Evolutionary conservation across 148 eudicot species (phyloP).

Genomic region (Rhododendron ferrugineum): DNA sequence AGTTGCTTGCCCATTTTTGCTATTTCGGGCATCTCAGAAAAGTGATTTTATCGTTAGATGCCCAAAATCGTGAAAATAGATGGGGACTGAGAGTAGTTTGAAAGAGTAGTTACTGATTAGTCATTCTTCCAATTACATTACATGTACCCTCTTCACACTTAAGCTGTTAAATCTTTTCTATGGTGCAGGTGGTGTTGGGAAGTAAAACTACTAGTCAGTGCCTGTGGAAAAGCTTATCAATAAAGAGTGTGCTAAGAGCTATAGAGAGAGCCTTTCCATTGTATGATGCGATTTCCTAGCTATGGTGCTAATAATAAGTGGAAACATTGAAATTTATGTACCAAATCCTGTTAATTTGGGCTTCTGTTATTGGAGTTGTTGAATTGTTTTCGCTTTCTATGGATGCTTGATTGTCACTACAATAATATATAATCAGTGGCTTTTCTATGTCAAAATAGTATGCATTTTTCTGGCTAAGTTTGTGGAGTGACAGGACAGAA

Average conservation of each 20-base stretch:
- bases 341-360: not conserved
- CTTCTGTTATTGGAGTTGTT: not conserved
- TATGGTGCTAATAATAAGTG: not conserved
- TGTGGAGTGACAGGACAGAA: not conserved
- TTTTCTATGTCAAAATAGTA: not conserved
- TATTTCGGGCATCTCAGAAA: not conserved
- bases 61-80: not conserved
- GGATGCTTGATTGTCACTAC: not conserved
- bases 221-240: not conserved
- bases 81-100: too few species aligned
- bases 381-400: not conserved
- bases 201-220: not conserved
- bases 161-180: not conserved
- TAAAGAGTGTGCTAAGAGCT: slow-evolving; percentile 5
- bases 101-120: not conserved
- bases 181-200: slow-evolving; percentile 19
- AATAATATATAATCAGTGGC: not conserved
- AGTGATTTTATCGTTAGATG: not conserved
- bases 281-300: not conserved
- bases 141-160: not conserved
- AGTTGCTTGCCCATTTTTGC: not conserved
- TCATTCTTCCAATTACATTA: too few species aligned
- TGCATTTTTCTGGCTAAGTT: not conserved
- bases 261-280: not conserved
- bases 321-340: not conserved